Evolutionary conservation across 2,329 filamentous ascomycete species (phyloP), one percentile per base, ranked within the genome.

Genomic region (Pseudopithomyces chartarum): DNA sequence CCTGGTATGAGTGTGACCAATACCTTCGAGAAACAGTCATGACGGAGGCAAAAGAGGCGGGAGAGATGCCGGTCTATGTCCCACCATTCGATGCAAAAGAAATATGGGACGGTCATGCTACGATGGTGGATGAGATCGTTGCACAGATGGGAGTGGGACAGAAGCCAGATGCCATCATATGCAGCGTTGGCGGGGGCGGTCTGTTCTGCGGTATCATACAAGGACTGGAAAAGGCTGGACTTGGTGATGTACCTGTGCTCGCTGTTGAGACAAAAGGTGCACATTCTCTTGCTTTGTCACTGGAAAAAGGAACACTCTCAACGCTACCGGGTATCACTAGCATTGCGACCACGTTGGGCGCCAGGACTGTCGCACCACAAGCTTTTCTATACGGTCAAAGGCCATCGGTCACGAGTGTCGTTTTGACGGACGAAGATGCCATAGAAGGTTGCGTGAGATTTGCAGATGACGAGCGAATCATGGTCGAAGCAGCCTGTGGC

Each of bases 401-500:
- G 38, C 74, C 84, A 20, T 76, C 78, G 34, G 82, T 89, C 17
- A 79, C 80, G 44, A 88, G 84, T 61, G 76, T 84, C 4, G 87
- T 91, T 0, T 79, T 94, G 20, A 82, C 79, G 3, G 90, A 95
- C 66, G 85, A 85, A 2, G 90, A 94, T 67, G 92, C 93, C 0
- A 91, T 90, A 23, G 84, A 87, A 72, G 91, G 87, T 6, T 90
- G 88, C 53, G 85, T 89, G 60, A 80, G 85, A 26, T 88, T 97
- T 64, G 87, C 90, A 11, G 89, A 97, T 60, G 91, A 96, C 58
- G 90, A 92, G 63, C 80, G 89, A 33, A 78, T 92, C 46, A 78
- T 96, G 47, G 90, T 96, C 2, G 93, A 97, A 79, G 81, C 87
- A 39, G 86, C 91, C 0, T 97, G 93, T 73, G 92, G 92, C 0